Percentiles rank a stretch among this genome's conserved stretches.
Conservation (phyloP, 805 yeast species). For the Cyberlindnera euphorbiiphila region DNA sequence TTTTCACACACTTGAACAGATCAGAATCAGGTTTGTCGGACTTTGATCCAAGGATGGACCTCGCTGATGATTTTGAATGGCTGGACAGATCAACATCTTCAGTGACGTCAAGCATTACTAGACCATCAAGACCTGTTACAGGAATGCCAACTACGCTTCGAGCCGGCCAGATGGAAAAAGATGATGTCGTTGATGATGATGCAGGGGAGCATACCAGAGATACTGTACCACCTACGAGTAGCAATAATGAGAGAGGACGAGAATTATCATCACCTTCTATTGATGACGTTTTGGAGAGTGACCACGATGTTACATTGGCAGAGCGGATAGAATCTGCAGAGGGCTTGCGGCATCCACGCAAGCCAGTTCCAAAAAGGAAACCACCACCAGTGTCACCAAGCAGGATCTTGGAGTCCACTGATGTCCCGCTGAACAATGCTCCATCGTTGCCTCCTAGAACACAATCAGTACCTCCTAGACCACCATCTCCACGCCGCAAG, state of each 20-base stretch:
- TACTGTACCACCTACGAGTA: no score
- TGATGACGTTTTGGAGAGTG: background rate
- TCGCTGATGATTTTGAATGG: constrained; percentile 8
- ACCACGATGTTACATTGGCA: background rate
- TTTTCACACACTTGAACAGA: constrained; percentile 6
- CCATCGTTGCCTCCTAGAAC: constrained; percentile 1
- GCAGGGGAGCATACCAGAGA: constrained; percentile 5
- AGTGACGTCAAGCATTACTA: background rate
- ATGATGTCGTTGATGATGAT: background rate
- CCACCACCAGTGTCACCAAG: constrained; percentile 27
- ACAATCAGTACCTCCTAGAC: constrained; percentile 4
- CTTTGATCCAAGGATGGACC: constrained; percentile 4
- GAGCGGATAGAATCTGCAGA: no score
- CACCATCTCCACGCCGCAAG: constrained; percentile 25
- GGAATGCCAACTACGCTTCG: background rate
- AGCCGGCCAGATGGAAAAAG: constrained; percentile 4
- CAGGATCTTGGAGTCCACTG: background rate
- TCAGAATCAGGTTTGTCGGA: constrained; percentile 7
- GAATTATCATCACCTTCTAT: background rate
- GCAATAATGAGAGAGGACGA: constrained; percentile 1
- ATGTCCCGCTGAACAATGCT: no score
- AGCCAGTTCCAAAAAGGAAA: constrained; percentile 15
- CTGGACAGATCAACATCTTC: constrained; percentile 10
- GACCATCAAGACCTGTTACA: background rate
- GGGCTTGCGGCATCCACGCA: no score